These are phyloP conservation scores for Limtongozyma cylindracea DNA, from an alignment of 805 yeast species.

Conservation along the genomic window DNA sequence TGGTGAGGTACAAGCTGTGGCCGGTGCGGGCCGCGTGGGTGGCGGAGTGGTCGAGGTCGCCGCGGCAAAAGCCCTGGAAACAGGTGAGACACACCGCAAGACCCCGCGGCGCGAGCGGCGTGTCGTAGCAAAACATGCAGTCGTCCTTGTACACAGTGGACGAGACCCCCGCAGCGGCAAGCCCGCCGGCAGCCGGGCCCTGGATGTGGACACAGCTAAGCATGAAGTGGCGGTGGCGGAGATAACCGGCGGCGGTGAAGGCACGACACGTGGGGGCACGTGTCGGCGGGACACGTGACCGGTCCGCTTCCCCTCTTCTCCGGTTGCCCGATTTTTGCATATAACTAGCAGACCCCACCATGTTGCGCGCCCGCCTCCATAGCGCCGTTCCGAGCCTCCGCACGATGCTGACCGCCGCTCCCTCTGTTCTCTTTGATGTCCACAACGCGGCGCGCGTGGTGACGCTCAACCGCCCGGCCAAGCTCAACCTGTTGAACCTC, in stretches of 20 bases:
- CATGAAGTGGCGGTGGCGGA: too few relatives aligned
- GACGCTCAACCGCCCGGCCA: slow-evolving; percentile 54
- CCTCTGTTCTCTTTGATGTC: slow-evolving; percentile 38
- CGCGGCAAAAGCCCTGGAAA: slow-evolving; percentile 41
- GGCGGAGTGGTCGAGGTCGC: slow-evolving; percentile 19
- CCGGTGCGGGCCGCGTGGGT: slow-evolving; percentile 25
- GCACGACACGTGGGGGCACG: too few relatives aligned
- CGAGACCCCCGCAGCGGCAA: too few relatives aligned
- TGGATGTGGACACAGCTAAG: too few relatives aligned
- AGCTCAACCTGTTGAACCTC: slow-evolving; percentile 63
- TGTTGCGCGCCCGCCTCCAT: too few relatives aligned
- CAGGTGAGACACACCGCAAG: slow-evolving; percentile 56
- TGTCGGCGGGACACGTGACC: too few relatives aligned
- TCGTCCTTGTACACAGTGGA: slow-evolving; percentile 81
- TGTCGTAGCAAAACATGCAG: slow-evolving; percentile 68
- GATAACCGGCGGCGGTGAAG: too few relatives aligned
- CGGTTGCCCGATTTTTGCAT: too few relatives aligned
- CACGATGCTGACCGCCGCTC: slow-evolving; percentile 5
- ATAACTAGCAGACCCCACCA: too few relatives aligned
- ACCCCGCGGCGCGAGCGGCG: slow-evolving; percentile 22
- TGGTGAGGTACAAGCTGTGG: slow-evolving; percentile 34
- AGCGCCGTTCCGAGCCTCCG: too few relatives aligned
- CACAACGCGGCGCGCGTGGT: slow-evolving; percentile 45
- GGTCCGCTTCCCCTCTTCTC: too few relatives aligned
- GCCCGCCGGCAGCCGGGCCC: too few relatives aligned